Conservation (phyloP, 2,329 filamentous ascomycete species). For the Pyrenochaeta sp. region DNA sequence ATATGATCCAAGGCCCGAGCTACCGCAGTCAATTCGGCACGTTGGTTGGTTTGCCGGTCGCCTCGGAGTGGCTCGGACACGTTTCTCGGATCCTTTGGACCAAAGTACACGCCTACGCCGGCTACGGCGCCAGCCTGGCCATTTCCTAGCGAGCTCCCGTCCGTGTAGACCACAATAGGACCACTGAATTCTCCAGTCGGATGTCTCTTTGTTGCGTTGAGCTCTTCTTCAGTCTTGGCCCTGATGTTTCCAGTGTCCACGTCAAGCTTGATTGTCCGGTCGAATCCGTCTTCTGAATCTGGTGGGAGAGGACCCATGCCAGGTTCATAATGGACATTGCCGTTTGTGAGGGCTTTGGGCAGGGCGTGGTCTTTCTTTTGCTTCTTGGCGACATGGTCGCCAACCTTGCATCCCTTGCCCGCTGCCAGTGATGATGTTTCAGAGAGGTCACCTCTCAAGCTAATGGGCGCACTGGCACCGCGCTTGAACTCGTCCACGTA, state of each 20-base stretch:
- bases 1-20: slow-evolving; percentile 81
- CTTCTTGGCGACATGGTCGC: slow-evolving; percentile 45
- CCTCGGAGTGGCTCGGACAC: slow-evolving; percentile 80
- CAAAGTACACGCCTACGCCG: slow-evolving; percentile 72
- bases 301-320: slow-evolving; percentile 64
- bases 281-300: slow-evolving; percentile 69
- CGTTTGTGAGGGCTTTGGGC: slow-evolving; percentile 18
- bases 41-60: slow-evolving; percentile 86
- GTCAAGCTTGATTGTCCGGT: slow-evolving; percentile 65
- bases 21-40: slow-evolving; percentile 92
- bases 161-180: slow-evolving; percentile 69
- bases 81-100: slow-evolving; percentile 67
- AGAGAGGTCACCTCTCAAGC: slow-evolving; percentile 36
- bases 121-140: slow-evolving; percentile 63
- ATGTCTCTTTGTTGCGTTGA: slow-evolving; percentile 56
- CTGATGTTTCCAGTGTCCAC: slow-evolving; percentile 62
- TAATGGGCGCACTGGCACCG: slow-evolving; percentile 31
- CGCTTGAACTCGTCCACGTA: slow-evolving; percentile 66
- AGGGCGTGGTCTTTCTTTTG: slow-evolving; percentile 44
- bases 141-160: slow-evolving; percentile 69
- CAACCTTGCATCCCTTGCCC: slow-evolving; percentile 16
- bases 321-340: slow-evolving; percentile 49
- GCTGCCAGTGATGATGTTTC: slow-evolving; percentile 32
- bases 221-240: slow-evolving; percentile 62
- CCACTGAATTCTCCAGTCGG: slow-evolving; percentile 54